These are phyloP conservation scores for Athelia psychrophila DNA, from an alignment of 1,284 basidiomycete species.

Conservation along the genomic window DNA sequence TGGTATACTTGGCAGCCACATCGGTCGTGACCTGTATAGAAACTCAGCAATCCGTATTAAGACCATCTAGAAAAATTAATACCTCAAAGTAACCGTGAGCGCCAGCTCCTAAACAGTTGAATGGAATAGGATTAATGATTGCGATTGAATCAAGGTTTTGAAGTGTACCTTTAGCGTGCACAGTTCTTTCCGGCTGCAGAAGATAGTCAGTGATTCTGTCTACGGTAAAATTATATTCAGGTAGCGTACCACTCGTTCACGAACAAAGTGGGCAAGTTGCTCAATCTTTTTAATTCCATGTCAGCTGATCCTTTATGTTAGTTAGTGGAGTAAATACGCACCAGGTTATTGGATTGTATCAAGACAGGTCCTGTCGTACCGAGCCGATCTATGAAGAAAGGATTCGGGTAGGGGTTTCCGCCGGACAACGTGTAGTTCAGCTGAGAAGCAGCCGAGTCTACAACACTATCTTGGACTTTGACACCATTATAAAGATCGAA, in stretches of 20 bases:
- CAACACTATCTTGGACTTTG: no score
- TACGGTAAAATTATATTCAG: not conserved
- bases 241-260: slow-evolving; percentile 40
- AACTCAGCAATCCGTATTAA: slow-evolving; percentile 10
- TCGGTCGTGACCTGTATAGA: slow-evolving; percentile 13
- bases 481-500: no score
- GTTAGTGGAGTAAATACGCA: slow-evolving; percentile 5
- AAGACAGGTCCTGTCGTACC: slow-evolving; percentile 16
- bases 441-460: not conserved
- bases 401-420: slow-evolving; percentile 19
- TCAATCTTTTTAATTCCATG: slow-evolving; percentile 26
- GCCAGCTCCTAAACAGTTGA: slow-evolving; percentile 21
- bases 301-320: slow-evolving; percentile 1
- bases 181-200: slow-evolving; percentile 29
- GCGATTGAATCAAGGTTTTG: no score
- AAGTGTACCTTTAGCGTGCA: slow-evolving; percentile 39
- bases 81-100: slow-evolving; percentile 57
- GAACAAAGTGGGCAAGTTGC: slow-evolving; percentile 52
- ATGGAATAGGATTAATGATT: no score
- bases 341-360: slow-evolving; percentile 15
- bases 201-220: not conserved
- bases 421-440: slow-evolving; percentile 1
- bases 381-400: slow-evolving; percentile 10
- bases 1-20: slow-evolving; percentile 41
- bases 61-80: slow-evolving; percentile 32